Conservation (phyloP, 352 stramenopile genomes). For the Pythium rhizo-oryzae region DNA sequence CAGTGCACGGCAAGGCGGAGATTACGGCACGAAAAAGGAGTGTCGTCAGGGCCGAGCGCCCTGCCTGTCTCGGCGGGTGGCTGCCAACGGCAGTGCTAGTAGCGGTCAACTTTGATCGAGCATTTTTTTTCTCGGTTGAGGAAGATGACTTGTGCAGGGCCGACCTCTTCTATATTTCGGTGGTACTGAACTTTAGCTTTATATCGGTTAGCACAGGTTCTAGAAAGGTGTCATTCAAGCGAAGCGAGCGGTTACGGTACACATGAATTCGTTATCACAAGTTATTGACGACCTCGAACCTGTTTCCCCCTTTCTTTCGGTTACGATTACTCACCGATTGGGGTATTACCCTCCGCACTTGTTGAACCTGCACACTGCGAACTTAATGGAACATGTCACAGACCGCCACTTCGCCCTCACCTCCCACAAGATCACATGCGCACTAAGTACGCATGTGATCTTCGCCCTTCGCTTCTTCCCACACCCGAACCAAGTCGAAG, state of each 20-base stretch:
- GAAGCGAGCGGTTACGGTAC: no score
- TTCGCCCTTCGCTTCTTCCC: constrained; percentile 15
- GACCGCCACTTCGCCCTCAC: background rate
- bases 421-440: no score
- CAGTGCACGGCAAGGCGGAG: no score
- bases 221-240: no score
- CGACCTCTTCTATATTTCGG: background rate
- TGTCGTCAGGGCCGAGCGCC: no score
- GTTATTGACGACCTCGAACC: background rate
- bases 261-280: background rate
- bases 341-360: background rate
- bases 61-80: background rate
- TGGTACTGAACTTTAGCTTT: background rate
- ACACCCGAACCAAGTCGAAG: background rate
- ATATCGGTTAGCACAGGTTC: no score
- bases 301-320: background rate
- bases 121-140: background rate
- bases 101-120: background rate
- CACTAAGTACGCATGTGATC: constrained; percentile 26
- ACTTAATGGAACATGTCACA: constrained; percentile 31
- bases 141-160: background rate
- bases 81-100: background rate
- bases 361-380: constrained; percentile 22
- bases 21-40: no score
- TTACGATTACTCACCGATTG: background rate